Percentiles rank a stretch among this genome's conserved stretches.
Evolutionary conservation across 2,329 filamentous ascomycete species (phyloP).

Genomic region (Fusarium miscanthi): DNA sequence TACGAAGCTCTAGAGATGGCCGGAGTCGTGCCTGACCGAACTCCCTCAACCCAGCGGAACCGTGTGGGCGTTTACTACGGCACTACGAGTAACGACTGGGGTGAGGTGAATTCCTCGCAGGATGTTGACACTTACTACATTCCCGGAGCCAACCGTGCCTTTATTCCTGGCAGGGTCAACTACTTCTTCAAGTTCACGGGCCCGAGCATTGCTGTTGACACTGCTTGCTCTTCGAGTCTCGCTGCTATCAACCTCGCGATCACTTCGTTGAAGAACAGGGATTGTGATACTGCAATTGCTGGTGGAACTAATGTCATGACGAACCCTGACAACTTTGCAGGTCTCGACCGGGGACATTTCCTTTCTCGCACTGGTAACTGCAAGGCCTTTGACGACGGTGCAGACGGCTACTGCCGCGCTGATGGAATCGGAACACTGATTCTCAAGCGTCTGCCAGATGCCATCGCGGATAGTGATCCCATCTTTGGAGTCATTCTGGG

Average conservation of each 20-base stretch:
- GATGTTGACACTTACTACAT: constrained; percentile 70
- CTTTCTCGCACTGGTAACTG: constrained; percentile 57
- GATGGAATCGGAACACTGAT: constrained; percentile 80
- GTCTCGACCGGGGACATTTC: constrained; percentile 73
- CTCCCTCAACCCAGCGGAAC: constrained; percentile 69
- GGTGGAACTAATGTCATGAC: constrained; percentile 78
- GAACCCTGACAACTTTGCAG: constrained; percentile 73
- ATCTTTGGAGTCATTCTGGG: constrained; percentile 39
- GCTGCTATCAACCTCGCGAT: constrained; percentile 77
- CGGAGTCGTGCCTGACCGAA: constrained; percentile 75
- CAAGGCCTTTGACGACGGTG: constrained; percentile 78
- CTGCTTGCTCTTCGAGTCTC: constrained; percentile 82
- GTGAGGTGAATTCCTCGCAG: constrained; percentile 78
- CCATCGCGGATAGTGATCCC: constrained; percentile 33
- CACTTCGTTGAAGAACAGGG: constrained; percentile 71
- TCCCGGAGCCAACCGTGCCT: constrained; percentile 56
- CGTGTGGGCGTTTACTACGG: constrained; percentile 80
- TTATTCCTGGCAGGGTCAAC: constrained; percentile 71
- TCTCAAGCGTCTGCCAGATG: constrained; percentile 69
- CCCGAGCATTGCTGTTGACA: constrained; percentile 77
- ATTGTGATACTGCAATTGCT: constrained; percentile 83
- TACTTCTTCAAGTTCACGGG: constrained; percentile 83
- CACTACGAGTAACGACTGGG: constrained; percentile 80
- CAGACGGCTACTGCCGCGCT: constrained; percentile 85
- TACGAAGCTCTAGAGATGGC: constrained; percentile 85